phyloP scores from a whole-genome alignment of 441 rosid species.

The Erodium moschatum region DNA sequence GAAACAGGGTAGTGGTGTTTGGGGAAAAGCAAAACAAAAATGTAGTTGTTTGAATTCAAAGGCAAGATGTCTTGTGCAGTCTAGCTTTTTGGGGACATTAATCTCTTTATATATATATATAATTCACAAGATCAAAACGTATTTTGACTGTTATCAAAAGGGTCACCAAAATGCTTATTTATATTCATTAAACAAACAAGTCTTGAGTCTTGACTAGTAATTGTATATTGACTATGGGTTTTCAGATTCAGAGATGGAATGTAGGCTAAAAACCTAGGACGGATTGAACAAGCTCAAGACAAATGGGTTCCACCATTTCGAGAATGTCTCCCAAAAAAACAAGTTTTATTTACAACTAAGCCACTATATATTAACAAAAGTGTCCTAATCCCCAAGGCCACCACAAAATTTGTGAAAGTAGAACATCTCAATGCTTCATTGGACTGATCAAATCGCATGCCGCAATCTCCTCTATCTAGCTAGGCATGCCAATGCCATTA shows the following conservation, averaged over 20 bases:
- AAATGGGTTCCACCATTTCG: not conserved
- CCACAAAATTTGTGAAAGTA: not conserved
- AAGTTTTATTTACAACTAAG: not conserved
- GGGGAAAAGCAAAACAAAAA: not conserved
- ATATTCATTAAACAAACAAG: too few species aligned
- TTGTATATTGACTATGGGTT: not conserved
- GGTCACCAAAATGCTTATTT: too few species aligned
- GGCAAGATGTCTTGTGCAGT: not conserved
- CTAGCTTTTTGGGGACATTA: slow-evolving; percentile 5
- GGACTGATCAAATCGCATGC: slow-evolving; percentile 5
- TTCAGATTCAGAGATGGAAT: slow-evolving; percentile 3
- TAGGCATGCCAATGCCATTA: slow-evolving; percentile 1
- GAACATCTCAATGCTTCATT: slow-evolving; percentile 5
- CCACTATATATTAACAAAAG: not conserved
- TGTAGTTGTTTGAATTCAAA: not conserved
- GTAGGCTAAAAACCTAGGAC: slow-evolving; percentile 5
- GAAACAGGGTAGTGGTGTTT: not conserved
- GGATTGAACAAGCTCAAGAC: too few species aligned
- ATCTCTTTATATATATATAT: not conserved
- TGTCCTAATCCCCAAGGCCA: not conserved
- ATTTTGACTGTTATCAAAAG: slow-evolving; percentile 7
- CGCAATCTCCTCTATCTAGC: slow-evolving; percentile 2
- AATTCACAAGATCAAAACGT: not conserved
- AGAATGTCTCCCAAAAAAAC: not conserved
- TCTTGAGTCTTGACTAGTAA: too few species aligned